phyloP scores from a whole-genome alignment of 78 protist species.

The Chrysochromulina parva region DNA sequence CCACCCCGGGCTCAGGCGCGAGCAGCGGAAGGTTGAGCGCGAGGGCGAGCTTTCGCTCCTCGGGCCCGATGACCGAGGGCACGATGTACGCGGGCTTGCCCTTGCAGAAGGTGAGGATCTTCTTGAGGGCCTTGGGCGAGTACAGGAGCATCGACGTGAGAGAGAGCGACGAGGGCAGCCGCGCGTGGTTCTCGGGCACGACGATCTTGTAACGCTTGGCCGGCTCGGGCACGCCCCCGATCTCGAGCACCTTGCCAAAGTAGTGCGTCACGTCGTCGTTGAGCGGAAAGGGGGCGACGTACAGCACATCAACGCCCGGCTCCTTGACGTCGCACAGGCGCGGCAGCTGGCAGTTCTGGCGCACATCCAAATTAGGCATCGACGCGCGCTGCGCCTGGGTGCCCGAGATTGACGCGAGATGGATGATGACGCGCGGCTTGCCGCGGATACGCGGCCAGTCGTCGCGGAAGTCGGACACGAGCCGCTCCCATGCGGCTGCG shows the following conservation, averaged over 20 bases:
- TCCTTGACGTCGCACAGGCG: slow-evolving; percentile 17
- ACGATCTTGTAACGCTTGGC: not conserved
- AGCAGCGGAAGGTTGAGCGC: slow-evolving; percentile 34
- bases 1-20: not conserved
- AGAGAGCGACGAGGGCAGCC: slow-evolving; percentile 20
- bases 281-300: slow-evolving; percentile 43
- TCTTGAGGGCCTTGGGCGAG: not conserved
- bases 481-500: not conserved
- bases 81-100: slow-evolving; percentile 36
- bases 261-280: slow-evolving; percentile 22
- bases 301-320: slow-evolving; percentile 33
- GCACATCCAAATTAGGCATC: not conserved
- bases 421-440: not conserved
- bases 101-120: not conserved
- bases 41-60: slow-evolving; percentile 13
- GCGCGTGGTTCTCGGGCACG: slow-evolving; percentile 42
- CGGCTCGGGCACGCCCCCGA: not conserved
- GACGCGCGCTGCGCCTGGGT: not conserved
- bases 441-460: not conserved
- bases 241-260: not conserved
- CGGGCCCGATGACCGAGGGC: slow-evolving; percentile 30
- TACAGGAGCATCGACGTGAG: not conserved
- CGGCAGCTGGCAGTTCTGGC: slow-evolving; percentile 33
- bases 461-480: not conserved
- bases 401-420: slow-evolving; percentile 49